Base-by-base conservation (phyloP, 768 basidiomycete species). In the Hysterangium stoloniferum region DNA sequence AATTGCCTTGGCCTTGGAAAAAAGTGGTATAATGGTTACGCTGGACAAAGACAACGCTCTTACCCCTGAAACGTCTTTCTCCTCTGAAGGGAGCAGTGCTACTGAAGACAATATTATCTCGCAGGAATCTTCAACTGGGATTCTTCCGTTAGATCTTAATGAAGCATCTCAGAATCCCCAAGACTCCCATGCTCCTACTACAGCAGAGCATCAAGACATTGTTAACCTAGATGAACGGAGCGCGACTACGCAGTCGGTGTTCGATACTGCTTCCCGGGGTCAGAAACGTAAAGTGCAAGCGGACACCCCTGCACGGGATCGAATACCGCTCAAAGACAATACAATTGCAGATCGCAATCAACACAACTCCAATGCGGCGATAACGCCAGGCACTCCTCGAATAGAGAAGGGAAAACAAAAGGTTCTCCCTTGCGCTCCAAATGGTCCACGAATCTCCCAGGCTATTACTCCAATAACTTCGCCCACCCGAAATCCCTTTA, bases 291-390 rank as follows among this genome's bases (percentile, higher is more conserved):
- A 51, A 28, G 38, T 11, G 38, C 25, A 3, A 20, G 4, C 33
- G 38, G 22, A 15, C 12, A 28, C 25, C 4, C 2, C 4, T 32
- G 11, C 28, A 29, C 24, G 8, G n/a, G 49, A 33, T 17, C 49
- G 49, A 9, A 31, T 40, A n/a, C 49, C 49, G 19, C 25, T 51
- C 4, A 51, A 51, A 25, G 49, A 51, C 27, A 51, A 42, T 22
- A 51, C 49, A 22, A n/a, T 37, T 42, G 19, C 35, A 6, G 49
- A 51, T 31, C 25, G 49, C 20, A 51, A 28, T 40, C 19, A 6
- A 22, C 49, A 51, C 41, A 51, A 51, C 19, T 43, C 24, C 4
- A 33, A 31, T 5, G 22, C 38, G 2, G 13, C 11, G 9, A 31
- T 40, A 12, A 20, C 32, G 31, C 38, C 49, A 7, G 40, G 49